Evolutionary conservation across 371 early-diverging fungal genomes (phyloP).

Genomic region (Rhizopus arrhizus): DNA sequence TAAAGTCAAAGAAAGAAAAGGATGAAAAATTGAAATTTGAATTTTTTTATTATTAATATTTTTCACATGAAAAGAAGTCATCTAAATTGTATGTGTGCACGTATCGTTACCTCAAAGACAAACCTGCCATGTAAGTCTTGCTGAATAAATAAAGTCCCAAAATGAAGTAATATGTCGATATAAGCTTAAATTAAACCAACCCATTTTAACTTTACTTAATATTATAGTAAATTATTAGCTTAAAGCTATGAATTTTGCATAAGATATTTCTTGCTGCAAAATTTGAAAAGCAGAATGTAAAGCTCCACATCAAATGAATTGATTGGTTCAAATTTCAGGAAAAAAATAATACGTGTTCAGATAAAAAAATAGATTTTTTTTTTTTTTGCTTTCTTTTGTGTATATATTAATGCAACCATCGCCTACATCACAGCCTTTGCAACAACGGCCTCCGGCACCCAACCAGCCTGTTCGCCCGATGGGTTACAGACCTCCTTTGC

Average conservation of each 20-base stretch:
- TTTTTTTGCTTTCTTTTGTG: not conserved
- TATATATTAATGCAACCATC: constrained; percentile 15
- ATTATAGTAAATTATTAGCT: no score
- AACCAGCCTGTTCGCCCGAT: constrained; percentile 23
- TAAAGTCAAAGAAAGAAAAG: not conserved
- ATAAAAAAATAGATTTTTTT: not conserved
- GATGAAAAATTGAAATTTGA: not conserved
- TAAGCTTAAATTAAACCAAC: no score
- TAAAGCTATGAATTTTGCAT: no score
- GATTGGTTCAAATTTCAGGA: not conserved
- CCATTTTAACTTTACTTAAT: no score
- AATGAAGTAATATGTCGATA: no score
- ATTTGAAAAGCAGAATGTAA: not conserved
- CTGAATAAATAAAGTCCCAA: no score
- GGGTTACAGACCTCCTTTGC: constrained; percentile 22
- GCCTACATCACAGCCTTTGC: constrained; percentile 19
- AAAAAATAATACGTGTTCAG: constrained; percentile 5
- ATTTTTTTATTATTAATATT: no score
- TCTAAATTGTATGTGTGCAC: no score
- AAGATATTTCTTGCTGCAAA: not conserved
- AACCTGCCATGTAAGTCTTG: no score
- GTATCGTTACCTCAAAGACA: no score
- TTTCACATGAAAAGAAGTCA: no score
- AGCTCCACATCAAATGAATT: constrained; percentile 3
- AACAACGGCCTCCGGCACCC: constrained; percentile 20